A percentile compares a stretch with the other conserved stretches of the same genome.
These are phyloP conservation scores for Salicornia ramosissima DNA, from an alignment of 148 eudicot species.

Conservation along the genomic window DNA sequence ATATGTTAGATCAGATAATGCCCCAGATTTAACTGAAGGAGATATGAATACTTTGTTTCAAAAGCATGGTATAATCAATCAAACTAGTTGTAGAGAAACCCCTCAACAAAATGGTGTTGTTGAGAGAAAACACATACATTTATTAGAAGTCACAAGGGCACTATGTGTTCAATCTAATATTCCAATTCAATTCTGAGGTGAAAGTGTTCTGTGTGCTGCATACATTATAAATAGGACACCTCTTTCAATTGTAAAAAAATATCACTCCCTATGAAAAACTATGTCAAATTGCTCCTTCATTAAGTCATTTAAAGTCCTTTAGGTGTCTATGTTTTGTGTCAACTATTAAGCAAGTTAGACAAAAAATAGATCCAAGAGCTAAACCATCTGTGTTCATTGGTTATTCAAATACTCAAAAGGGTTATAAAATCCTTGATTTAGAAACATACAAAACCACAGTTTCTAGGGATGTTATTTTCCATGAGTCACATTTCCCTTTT, in stretches of 20 bases:
- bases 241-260: not conserved
- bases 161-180: not conserved
- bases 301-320: not conserved
- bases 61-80: not conserved
- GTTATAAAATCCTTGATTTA: not conserved
- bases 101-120: conserved; percentile 12
- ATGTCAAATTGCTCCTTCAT: not conserved
- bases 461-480: conserved; percentile 1
- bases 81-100: conserved; percentile 5
- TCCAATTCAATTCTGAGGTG: not conserved
- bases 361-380: not conserved
- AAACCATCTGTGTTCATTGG: conserved; percentile 2
- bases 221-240: not conserved
- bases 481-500: not conserved
- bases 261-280: not conserved
- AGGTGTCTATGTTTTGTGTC: not conserved
- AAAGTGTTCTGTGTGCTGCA: conserved; percentile 2
- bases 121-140: conserved; percentile 7
- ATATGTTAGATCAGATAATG: not conserved
- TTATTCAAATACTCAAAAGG: not conserved
- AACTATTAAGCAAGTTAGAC: not conserved
- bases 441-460: too few species aligned
- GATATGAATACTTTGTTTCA: not conserved
- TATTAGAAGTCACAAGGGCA: not conserved
- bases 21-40: not conserved